Evolutionary conservation across 805 yeast genomes (phyloP), one percentile per base, ranked within the genome.

Genomic region (Candida parachauliodes): DNA sequence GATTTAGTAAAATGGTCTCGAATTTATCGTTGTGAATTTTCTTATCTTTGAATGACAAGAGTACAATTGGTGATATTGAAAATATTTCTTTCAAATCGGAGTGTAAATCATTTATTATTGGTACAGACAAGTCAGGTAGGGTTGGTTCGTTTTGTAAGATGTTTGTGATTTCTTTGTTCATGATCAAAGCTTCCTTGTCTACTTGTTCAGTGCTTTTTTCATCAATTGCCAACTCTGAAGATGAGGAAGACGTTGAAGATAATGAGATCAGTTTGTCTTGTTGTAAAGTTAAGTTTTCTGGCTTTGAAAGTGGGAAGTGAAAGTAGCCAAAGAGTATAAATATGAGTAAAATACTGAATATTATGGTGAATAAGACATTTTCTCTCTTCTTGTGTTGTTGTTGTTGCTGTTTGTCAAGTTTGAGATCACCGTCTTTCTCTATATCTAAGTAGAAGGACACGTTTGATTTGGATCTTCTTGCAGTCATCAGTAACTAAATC

Each of bases 51-150:
- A 53, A 51, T 34, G 54, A 45, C 20, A 62, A 43, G 3, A 63
- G 29, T 2, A 62, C 54, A 11, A 60, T 47, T 3, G 65, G 59
- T 14, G 56, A 47, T 4, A 63, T 46, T 6, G 60, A 52, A n/a
- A 60, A 49, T 4, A 63, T 63, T 31, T 61, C 65, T 27, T 55
- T 51, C 37, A 61, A 55, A 28, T 30, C 40, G 5, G 29, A 5
- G 15, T 24, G 22, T 12, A 38, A 22, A 7, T 15, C 12, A 25
- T 31, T 15, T 17, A 17, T 20, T 9, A 18, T 18, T 9, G 30
- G 19, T 12, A 8, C 5, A 10, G n/a, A 15, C 8, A 8, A 8
- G 6, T 22, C 18, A 8, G 20, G 10, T 3, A 12, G 20, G 14
- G 9, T 21, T 8, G 12, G 17, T 16, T n/a, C 18, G 4, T 36